These are phyloP conservation scores for Chondrostereum purpureum DNA, from an alignment of 1,284 basidiomycete genomes.

Conservation along the genomic window DNA sequence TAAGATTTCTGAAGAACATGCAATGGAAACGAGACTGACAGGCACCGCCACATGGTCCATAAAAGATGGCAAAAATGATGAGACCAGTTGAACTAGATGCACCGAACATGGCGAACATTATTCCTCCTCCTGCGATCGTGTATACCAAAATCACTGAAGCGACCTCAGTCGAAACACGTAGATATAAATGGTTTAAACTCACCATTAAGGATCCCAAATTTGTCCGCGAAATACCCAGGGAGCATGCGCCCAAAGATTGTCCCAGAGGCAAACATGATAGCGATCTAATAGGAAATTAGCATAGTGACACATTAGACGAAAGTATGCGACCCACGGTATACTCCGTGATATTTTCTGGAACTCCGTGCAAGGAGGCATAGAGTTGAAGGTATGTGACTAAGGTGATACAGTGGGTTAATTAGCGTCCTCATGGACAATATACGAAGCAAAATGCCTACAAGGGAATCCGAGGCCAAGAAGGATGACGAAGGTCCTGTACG, in stretches of 20 bases:
- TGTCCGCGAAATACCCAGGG: conserved; percentile 31
- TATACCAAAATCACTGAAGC: conserved; percentile 3
- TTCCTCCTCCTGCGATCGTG: conserved; percentile 17
- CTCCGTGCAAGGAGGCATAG: conserved; percentile 29
- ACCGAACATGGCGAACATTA: conserved; percentile 39
- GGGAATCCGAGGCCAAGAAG: conserved; percentile 1
- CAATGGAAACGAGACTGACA: conserved; percentile 22
- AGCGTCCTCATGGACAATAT: too few species aligned
- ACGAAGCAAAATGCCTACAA: conserved; percentile 1
- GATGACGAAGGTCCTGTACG: conserved; percentile 1
- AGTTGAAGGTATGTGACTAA: conserved; percentile 40
- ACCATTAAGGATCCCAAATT: conserved; percentile 31
- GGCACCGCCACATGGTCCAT: conserved; percentile 43
- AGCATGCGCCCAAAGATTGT: conserved; percentile 35
- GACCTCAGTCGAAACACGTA: background rate
- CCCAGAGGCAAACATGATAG: conserved; percentile 30
- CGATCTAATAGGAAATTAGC: conserved; percentile 23
- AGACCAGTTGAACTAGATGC: conserved; percentile 30
- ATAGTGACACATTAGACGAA: background rate
- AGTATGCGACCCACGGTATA: conserved; percentile 27
- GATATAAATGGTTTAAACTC: conserved; percentile 8
- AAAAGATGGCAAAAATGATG: conserved; percentile 34
- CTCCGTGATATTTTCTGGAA: conserved; percentile 27
- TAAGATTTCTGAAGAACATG: background rate
- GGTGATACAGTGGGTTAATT: background rate